Conservation (phyloP, 352 stramenopile species). For the Globisporangium viniferum region DNA sequence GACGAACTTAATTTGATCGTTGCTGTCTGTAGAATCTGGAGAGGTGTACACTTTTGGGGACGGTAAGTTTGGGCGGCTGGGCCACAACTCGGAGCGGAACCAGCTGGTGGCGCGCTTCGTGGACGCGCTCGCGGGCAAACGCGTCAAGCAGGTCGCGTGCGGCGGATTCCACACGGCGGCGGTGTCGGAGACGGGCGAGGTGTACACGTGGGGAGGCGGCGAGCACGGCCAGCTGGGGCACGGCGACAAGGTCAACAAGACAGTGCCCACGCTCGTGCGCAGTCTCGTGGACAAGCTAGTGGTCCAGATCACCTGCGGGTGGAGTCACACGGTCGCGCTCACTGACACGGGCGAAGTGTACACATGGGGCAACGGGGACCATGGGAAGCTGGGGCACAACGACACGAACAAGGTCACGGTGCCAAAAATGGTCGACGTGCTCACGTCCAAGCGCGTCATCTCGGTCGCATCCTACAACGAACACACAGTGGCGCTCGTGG, state of each 20-base stretch:
- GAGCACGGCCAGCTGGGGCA: constrained; percentile 96
- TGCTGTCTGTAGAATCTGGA: constrained; percentile 49
- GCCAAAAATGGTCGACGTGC: constrained; percentile 90
- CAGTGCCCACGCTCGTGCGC: constrained; percentile 90
- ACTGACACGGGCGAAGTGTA: constrained; percentile 91
- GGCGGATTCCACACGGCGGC: constrained; percentile 87
- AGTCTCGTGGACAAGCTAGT: constrained; percentile 87
- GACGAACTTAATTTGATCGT: neutral
- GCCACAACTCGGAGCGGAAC: constrained; percentile 83
- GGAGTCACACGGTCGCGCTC: constrained; percentile 94
- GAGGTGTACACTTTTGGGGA: constrained; percentile 94
- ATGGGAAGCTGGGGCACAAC: constrained; percentile 94
- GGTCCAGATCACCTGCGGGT: constrained; percentile 95
- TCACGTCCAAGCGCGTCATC: constrained; percentile 93
- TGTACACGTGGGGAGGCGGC: constrained; percentile 87
- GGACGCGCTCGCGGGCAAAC: constrained; percentile 63
- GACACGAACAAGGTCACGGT: constrained; percentile 93
- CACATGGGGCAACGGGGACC: constrained; percentile 92
- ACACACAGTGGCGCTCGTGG: constrained; percentile 92
- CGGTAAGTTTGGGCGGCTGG: constrained; percentile 88
- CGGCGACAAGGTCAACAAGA: constrained; percentile 95
- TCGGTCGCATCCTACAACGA: constrained; percentile 97
- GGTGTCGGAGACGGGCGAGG: constrained; percentile 80
- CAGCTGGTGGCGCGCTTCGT: constrained; percentile 74
- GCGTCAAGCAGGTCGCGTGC: constrained; percentile 85